These are phyloP conservation scores for Microsporum canis DNA, from an alignment of 2,329 filamentous ascomycete species.

Conservation along the genomic window DNA sequence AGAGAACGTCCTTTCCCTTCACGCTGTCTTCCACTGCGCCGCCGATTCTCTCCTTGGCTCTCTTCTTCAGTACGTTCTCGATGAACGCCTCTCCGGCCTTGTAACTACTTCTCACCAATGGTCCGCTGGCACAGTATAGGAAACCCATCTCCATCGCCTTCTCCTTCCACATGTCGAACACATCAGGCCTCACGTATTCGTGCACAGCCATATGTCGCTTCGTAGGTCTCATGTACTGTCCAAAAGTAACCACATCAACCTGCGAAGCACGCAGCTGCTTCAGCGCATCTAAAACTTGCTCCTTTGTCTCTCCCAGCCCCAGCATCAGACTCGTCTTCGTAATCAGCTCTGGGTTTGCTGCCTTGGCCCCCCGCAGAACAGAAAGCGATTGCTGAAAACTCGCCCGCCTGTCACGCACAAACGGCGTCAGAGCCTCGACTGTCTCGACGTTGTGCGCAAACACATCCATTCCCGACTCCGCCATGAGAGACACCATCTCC, in stretches of 20 bases:
- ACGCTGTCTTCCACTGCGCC: constrained; percentile 20
- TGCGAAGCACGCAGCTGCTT: constrained; percentile 65
- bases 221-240: constrained; percentile 99
- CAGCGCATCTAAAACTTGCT: constrained; percentile 69
- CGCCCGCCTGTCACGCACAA: constrained; percentile 78
- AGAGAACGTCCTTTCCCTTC: constrained; percentile 16
- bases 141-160: constrained; percentile 90
- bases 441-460: constrained; percentile 98
- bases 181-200: constrained; percentile 82
- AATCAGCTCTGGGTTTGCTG: constrained; percentile 62
- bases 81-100: constrained; percentile 98
- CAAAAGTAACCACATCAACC: constrained; percentile 94
- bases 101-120: constrained; percentile 86
- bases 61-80: constrained; percentile 90
- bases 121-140: constrained; percentile 88
- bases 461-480: constrained; percentile 79
- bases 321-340: constrained; percentile 99
- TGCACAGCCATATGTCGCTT: constrained; percentile 97
- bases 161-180: constrained; percentile 84
- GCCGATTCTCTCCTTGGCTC: constrained; percentile 29
- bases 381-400: constrained; percentile 75
- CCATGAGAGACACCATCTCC: constrained; percentile 77
- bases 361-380: constrained; percentile 73
- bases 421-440: constrained; percentile 77
- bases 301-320: constrained; percentile 82